These are phyloP conservation scores for Teratosphaeria epicoccoides DNA, from an alignment of 2,329 filamentous ascomycete species.

Conservation along the genomic window DNA sequence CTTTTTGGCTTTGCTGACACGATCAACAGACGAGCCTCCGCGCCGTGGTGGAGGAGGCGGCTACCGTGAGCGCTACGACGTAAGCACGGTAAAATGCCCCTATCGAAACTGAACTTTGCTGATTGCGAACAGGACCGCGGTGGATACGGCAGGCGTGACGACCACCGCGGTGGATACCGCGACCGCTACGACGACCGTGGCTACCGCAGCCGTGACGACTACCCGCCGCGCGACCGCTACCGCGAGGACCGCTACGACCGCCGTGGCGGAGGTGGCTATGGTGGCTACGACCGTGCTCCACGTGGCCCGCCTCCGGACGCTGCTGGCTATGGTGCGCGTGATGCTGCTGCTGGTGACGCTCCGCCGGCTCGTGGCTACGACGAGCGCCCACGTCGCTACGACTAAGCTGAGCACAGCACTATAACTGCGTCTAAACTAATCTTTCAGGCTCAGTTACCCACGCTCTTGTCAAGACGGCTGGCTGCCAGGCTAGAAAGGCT, in stretches of 20 bases:
- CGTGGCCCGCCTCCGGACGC: slow-evolving; percentile 20
- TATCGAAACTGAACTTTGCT: slow-evolving; percentile 3
- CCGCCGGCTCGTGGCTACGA: slow-evolving; percentile 25
- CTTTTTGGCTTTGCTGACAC: slow-evolving; percentile 12
- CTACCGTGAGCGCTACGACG: slow-evolving; percentile 38
- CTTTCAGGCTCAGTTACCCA: slow-evolving; percentile 12
- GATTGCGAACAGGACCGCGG: slow-evolving; percentile 38
- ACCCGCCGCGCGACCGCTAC: slow-evolving; percentile 28
- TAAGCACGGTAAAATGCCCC: slow-evolving; percentile 10
- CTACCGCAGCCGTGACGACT: slow-evolving; percentile 47
- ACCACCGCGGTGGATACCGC: slow-evolving; percentile 36
- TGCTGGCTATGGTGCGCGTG: slow-evolving; percentile 14
- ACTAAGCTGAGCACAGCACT: slow-evolving; percentile 14
- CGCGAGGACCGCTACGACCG: slow-evolving; percentile 14
- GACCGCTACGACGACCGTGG: slow-evolving; percentile 57
- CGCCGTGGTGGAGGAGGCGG: slow-evolving; percentile 33
- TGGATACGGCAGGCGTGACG: slow-evolving; percentile 38
- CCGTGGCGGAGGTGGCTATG: slow-evolving; percentile 15
- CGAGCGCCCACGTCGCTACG: slow-evolving; percentile 23
- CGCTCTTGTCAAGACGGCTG: slow-evolving; percentile 1
- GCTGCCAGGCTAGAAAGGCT: not conserved
- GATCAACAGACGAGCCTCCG: slow-evolving; percentile 33
- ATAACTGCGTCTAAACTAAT: slow-evolving; percentile 10
- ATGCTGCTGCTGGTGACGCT: slow-evolving; percentile 7
- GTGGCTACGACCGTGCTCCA: slow-evolving; percentile 22